Conservation (phyloP, 306 rosid species). For the Cicer pinnatifidum region DNA sequence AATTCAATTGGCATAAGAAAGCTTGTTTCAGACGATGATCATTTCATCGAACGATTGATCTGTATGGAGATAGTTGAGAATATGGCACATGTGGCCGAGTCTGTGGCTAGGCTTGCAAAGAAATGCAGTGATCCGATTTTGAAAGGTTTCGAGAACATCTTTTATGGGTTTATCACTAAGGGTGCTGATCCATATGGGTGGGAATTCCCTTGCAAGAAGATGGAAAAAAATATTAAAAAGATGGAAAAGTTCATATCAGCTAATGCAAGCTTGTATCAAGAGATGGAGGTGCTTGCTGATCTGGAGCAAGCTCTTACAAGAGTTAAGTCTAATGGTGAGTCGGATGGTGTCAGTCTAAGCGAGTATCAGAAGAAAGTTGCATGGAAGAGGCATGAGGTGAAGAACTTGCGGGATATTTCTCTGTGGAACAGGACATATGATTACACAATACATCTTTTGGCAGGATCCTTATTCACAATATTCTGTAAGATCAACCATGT, state of each 20-base stretch:
- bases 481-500: constrained; percentile 75
- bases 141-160: constrained; percentile 67
- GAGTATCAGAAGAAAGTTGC: constrained; percentile 83
- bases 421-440: constrained; percentile 91
- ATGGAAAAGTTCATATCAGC: constrained; percentile 75
- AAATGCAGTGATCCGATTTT: constrained; percentile 80
- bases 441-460: constrained; percentile 76
- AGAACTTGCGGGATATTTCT: constrained; percentile 67
- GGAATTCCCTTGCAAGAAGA: constrained; percentile 72
- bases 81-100: constrained; percentile 72
- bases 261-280: constrained; percentile 84
- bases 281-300: constrained; percentile 81
- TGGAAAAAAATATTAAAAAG: constrained; percentile 86
- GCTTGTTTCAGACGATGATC: constrained; percentile 81
- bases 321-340: constrained; percentile 65
- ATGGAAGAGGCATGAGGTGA: constrained; percentile 82
- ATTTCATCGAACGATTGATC: constrained; percentile 66
- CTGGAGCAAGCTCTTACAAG: constrained; percentile 79
- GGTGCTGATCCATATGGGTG: constrained; percentile 80
- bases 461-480: constrained; percentile 79
- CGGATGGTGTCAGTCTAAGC: constrained; percentile 50
- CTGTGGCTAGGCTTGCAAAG: constrained; percentile 90
- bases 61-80: constrained; percentile 76
- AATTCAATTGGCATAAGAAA: constrained; percentile 75
- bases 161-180: constrained; percentile 54